Evolutionary conservation across 805 yeast species (phyloP), one percentile per base, ranked within the genome.

Genomic region (Ogataea angusta): DNA sequence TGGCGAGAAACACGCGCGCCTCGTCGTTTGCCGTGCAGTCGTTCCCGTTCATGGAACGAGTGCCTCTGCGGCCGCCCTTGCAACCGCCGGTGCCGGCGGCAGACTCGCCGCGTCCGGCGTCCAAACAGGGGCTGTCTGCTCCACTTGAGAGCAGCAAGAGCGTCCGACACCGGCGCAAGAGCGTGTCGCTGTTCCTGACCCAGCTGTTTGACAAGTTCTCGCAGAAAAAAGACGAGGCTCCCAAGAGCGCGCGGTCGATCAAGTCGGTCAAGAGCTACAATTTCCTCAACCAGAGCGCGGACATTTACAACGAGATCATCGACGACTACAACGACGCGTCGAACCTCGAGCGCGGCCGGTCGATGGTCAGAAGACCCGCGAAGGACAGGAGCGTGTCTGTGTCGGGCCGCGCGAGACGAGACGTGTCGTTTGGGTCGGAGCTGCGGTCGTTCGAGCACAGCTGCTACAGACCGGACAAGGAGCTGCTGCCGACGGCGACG

Each of bases 221-320:
- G 23, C 43, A 40, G 18, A 27, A 37, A 22, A 36, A 25, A 24
- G 37, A 31, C 10, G 38, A 40, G 15, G 26, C 25, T 9, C 43
- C 38, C n/a, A 40, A 34, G 31, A 40, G 43, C 30, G 36, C 43
- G 8, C 34, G 38, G 21, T 34, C 38, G 6, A 34, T 40, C 31
- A 40, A 34, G 30, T 34, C 38, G 4, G 36, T 40, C 29, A 34
- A 30, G 28, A 40, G 44, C 26, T 34, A 29, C 22, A 16, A 25
- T 22, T 18, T 40, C 3, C 26, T 23, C 10, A 27, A 32, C 29
- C 46, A 34, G 17, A 49, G 48, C 32, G 43, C 50, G 2, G 53
- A 49, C 41, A 38, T 49, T 10, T 49, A 49, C 35, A 34, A 40
- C 24, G 53, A 49, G 31, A 49, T 49, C 15, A 44, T 49, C 21